phyloP scores from a whole-genome alignment of 805 yeast genomes.

The Teunomyces aglyptinius region DNA sequence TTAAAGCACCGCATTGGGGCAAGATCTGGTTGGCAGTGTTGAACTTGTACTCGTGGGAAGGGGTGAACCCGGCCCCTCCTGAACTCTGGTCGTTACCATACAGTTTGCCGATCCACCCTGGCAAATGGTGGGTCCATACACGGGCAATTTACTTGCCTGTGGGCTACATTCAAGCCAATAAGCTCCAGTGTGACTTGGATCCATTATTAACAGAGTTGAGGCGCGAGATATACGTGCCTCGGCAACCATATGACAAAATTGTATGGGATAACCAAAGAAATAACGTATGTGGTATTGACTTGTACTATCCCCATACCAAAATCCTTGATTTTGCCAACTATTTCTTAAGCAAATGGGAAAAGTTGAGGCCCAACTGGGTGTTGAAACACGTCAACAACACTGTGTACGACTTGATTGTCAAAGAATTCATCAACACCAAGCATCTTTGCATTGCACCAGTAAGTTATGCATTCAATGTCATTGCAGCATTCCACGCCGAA shows the following conservation, averaged over 20 bases:
- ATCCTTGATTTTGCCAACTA: constrained; percentile 62
- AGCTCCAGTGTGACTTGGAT: constrained; percentile 55
- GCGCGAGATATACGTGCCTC: constrained; percentile 63
- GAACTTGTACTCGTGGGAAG: constrained; percentile 88
- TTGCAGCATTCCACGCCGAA: constrained; percentile 67
- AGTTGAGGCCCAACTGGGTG: constrained; percentile 76
- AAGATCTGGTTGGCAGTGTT: constrained; percentile 84
- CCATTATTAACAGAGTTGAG: constrained; percentile 68
- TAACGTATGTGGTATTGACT: constrained; percentile 85
- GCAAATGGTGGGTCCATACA: constrained; percentile 99
- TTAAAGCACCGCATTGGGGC: constrained; percentile 96
- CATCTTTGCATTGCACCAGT: constrained; percentile 91
- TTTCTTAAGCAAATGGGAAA: constrained; percentile 62
- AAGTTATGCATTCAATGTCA: constrained; percentile 76
- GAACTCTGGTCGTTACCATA: constrained; percentile 91
- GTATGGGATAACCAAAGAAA: constrained; percentile 73
- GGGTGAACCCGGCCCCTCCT: constrained; percentile 97
- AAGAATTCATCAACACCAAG: constrained; percentile 77
- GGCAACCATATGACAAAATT: constrained; percentile 58
- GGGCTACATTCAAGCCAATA: constrained; percentile 70
- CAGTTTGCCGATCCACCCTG: constrained; percentile 81
- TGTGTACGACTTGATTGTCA: constrained; percentile 63
- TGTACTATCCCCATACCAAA: constrained; percentile 88
- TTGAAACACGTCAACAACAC: constrained; percentile 47
- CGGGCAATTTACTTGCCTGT: constrained; percentile 86